A percentile compares a stretch with the other conserved stretches of the same genome.
phyloP scores from a whole-genome alignment of 176 grass and related monocot species.

The Avena sativa region DNA sequence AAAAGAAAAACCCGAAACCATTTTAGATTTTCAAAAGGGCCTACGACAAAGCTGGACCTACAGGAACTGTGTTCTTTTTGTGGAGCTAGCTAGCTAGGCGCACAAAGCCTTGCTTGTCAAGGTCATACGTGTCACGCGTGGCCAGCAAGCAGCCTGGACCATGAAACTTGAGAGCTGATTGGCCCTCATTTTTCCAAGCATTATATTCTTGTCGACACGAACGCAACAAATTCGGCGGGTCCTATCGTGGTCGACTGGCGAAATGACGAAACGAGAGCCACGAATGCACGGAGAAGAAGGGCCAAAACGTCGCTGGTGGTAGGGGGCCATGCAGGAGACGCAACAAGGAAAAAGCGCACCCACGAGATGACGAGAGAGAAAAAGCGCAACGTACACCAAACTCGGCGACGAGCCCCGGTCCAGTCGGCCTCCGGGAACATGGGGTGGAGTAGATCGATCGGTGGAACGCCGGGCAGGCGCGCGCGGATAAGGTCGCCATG shows the following conservation, averaged over 20 bases:
- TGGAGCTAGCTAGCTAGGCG: neutral
- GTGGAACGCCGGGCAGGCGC: neutral
- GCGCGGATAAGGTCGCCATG: conserved; percentile 6
- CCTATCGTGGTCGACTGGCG: neutral
- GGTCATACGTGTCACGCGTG: conserved; percentile 8
- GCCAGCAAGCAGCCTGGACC: neutral
- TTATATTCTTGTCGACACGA: neutral
- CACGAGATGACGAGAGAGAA: neutral
- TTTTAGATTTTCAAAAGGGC: too few relatives aligned
- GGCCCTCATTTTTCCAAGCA: neutral
- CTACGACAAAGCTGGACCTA: neutral
- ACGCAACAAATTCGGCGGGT: neutral
- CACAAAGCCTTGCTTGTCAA: neutral
- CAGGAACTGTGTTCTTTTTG: neutral
- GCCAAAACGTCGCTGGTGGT: neutral
- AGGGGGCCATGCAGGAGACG: neutral
- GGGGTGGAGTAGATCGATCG: neutral
- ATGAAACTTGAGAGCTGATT: neutral
- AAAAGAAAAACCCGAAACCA: neutral
- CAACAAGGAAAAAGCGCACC: neutral
- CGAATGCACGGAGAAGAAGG: neutral
- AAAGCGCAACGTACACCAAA: neutral
- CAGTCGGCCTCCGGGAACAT: neutral
- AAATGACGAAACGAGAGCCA: neutral
- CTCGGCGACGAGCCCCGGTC: neutral